These are phyloP conservation scores for Ordospora pajunii DNA, from an alignment of 371 early-diverging fungal species.

Conservation along the genomic window DNA sequence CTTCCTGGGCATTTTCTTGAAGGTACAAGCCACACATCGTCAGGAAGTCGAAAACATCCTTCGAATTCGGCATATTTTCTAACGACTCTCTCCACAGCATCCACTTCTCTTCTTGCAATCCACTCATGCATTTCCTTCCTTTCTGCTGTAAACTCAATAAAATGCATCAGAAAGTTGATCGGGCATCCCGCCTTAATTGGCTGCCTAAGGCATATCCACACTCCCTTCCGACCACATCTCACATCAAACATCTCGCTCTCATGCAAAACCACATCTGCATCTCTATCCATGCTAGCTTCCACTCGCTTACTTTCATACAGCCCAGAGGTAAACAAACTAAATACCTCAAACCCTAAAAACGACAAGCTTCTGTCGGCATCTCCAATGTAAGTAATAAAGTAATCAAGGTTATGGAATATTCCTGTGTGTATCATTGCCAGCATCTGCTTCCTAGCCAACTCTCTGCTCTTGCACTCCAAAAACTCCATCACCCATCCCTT, in stretches of 20 bases:
- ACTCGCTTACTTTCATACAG: not conserved
- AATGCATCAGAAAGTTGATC: constrained; percentile 13
- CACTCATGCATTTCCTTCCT: not conserved
- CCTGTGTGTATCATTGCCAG: constrained; percentile 6
- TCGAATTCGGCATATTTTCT: not conserved
- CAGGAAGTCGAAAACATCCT: not conserved
- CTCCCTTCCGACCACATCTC: not conserved
- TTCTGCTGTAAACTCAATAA: constrained; percentile 4
- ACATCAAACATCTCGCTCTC: not conserved
- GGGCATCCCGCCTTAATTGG: not conserved
- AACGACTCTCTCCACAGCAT: not conserved
- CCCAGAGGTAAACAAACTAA: not conserved
- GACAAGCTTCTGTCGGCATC: not conserved
- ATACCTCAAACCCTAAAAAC: constrained; percentile 22
- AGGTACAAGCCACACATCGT: not conserved
- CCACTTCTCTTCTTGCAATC: not conserved
- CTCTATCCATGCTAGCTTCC: not conserved
- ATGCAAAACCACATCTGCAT: not conserved
- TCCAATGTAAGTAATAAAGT: constrained; percentile 19
- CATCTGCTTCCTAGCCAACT: constrained; percentile 3
- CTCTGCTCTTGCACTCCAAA: not conserved
- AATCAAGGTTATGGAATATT: constrained; percentile 3
- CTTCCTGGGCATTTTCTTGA: not conserved
- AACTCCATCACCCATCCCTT: not conserved
- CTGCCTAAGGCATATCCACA: not conserved